Conservation (phyloP, 768 basidiomycete species). For the Leccinum boreale region DNA sequence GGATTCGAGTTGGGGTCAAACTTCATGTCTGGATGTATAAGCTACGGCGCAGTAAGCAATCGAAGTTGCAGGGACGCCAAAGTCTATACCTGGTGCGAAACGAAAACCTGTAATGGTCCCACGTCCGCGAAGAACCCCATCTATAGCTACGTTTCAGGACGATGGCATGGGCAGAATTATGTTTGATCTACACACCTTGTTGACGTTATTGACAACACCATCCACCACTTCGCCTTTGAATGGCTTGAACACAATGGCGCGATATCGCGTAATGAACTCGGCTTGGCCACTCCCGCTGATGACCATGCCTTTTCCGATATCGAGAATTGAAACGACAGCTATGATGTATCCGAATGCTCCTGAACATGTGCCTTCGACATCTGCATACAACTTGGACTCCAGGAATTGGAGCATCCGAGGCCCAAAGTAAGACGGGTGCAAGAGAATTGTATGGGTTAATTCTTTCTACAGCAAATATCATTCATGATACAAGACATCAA, state of each 20-base stretch:
- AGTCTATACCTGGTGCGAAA: slow-evolving; percentile 82
- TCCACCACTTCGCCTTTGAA: slow-evolving; percentile 99
- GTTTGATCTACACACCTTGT: slow-evolving; percentile 60
- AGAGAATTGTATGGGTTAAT: slow-evolving; percentile 93
- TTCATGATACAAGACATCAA: slow-evolving; percentile 1
- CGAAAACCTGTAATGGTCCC: slow-evolving; percentile 91
- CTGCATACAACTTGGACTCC: slow-evolving; percentile 88
- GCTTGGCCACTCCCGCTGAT: slow-evolving; percentile 91
- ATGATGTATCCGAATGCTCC: slow-evolving; percentile 96
- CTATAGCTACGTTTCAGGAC: slow-evolving; percentile 38
- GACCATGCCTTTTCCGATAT: slow-evolving; percentile 92
- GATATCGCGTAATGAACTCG: slow-evolving; percentile 91
- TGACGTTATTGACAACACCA: slow-evolving; percentile 92
- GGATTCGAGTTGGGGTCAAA: slow-evolving; percentile 97
- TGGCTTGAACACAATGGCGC: slow-evolving; percentile 98
- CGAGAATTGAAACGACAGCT: slow-evolving; percentile 84
- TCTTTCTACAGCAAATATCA: slow-evolving; percentile 63
- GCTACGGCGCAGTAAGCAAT: slow-evolving; percentile 40
- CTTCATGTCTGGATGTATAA: slow-evolving; percentile 90
- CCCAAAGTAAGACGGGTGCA: slow-evolving; percentile 98
- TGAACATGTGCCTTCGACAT: slow-evolving; percentile 96
- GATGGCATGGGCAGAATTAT: not conserved
- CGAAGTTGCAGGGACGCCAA: slow-evolving; percentile 6
- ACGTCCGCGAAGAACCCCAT: slow-evolving; percentile 99
- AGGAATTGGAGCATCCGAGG: slow-evolving; percentile 93